A percentile compares a stretch with the other conserved stretches of the same genome.
These are phyloP conservation scores for Suillus plorans DNA, from an alignment of 768 basidiomycete species.

Conservation along the genomic window DNA sequence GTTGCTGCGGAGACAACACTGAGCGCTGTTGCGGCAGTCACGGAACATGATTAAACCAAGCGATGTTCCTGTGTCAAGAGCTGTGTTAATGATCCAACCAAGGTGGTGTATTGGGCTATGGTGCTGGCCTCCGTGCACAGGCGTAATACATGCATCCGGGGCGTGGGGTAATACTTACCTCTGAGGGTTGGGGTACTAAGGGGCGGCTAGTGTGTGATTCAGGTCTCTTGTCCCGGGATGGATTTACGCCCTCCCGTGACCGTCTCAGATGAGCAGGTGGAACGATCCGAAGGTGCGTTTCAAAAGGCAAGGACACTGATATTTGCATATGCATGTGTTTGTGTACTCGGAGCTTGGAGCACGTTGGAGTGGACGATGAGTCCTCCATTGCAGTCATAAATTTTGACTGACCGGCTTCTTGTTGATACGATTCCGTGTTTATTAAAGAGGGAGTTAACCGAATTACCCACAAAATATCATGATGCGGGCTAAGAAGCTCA, in stretches of 20 bases:
- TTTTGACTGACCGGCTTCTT: background rate
- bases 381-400: background rate
- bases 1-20: background rate
- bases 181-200: background rate
- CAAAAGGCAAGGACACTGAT: background rate
- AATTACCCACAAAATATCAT: background rate
- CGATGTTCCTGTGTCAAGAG: conserved; percentile 4
- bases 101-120: background rate
- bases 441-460: background rate
- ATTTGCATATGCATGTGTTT: background rate
- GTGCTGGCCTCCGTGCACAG: conserved; percentile 1
- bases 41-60: conserved; percentile 6
- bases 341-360: background rate
- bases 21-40: conserved; percentile 2
- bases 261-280: background rate
- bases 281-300: background rate
- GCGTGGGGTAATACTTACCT: conserved; percentile 3
- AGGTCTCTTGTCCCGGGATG: conserved; percentile 1
- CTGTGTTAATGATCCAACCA: conserved; percentile 1
- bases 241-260: conserved; percentile 5
- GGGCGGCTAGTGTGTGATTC: background rate
- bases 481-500: conserved; percentile 6
- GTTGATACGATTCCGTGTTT: background rate
- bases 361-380: background rate
- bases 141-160: conserved; percentile 1